Percentiles rank a stretch among this genome's conserved stretches.
These are phyloP conservation scores for Gossypium rotundifolium DNA, from an alignment of 345 rosid species.

Conservation along the genomic window DNA sequence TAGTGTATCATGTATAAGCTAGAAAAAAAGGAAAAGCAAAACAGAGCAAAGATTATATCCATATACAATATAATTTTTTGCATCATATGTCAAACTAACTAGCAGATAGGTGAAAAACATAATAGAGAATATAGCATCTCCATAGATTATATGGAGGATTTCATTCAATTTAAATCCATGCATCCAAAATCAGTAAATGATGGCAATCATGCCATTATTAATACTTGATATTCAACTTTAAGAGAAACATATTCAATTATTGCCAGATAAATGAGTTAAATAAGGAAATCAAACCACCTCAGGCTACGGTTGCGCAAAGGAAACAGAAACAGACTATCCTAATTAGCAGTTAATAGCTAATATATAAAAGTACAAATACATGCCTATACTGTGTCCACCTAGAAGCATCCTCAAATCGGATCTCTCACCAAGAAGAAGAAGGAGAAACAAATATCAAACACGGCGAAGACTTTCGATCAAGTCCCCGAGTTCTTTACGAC, in stretches of 20 bases:
- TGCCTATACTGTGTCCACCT: background rate
- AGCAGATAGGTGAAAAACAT: constrained; percentile 8
- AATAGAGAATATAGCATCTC: constrained; percentile 2
- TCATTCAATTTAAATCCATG: background rate
- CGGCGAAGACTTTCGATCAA: constrained; percentile 74
- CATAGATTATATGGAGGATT: constrained; percentile 20
- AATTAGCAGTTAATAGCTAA: background rate
- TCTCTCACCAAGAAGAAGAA: background rate
- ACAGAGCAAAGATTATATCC: background rate
- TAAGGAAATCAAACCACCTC: background rate
- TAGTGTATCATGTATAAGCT: constrained; percentile 8
- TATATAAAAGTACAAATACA: background rate
- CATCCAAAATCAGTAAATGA: too few relatives aligned
- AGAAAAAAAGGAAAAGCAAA: background rate
- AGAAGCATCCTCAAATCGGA: background rate
- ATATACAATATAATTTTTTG: constrained; percentile 18
- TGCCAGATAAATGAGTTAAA: background rate
- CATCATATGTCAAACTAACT: constrained; percentile 17
- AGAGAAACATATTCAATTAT: background rate
- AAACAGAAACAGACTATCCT: background rate
- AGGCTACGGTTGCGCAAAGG: background rate
- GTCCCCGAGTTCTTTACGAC: constrained; percentile 74
- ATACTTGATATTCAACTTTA: background rate
- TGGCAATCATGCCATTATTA: background rate
- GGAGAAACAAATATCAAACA: constrained; percentile 22